Percentiles rank a stretch among this genome's conserved stretches.
phyloP scores from a whole-genome alignment of 2,329 filamentous ascomycete species.

The Plenodomus biglobosus region DNA sequence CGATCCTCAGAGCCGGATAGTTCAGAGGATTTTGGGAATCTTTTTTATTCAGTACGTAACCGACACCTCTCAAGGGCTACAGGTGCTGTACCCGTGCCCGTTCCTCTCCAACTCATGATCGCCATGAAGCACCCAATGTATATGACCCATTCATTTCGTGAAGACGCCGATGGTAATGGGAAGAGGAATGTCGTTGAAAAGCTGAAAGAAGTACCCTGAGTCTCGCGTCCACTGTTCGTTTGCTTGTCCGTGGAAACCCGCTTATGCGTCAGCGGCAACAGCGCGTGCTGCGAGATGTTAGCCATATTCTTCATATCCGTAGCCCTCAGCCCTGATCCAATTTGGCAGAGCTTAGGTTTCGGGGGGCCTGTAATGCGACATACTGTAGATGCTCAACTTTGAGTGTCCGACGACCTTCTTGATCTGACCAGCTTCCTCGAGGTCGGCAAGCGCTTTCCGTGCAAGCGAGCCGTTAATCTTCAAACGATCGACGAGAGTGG shows the following conservation, averaged over 20 bases:
- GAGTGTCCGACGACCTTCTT: constrained; percentile 96
- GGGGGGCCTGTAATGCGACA: constrained; percentile 41
- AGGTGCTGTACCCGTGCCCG: constrained; percentile 29
- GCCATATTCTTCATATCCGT: constrained; percentile 1
- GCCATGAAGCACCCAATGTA: constrained; percentile 36
- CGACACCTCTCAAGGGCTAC: constrained; percentile 29
- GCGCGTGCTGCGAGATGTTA: constrained; percentile 40
- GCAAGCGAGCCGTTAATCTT: constrained; percentile 99
- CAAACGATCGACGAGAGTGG: constrained; percentile 97
- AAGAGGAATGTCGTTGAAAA: constrained; percentile 41
- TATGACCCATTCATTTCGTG: constrained; percentile 36
- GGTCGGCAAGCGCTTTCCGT: constrained; percentile 81
- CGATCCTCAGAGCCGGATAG: constrained; percentile 1
- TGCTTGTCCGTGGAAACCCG: constrained; percentile 20
- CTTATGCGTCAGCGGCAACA: constrained; percentile 43
- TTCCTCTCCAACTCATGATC: constrained; percentile 36
- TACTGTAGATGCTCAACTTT: constrained; percentile 98
- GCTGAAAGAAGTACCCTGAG: constrained; percentile 31
- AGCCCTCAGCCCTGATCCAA: not conserved
- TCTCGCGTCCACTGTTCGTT: constrained; percentile 26
- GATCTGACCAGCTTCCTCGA: constrained; percentile 98
- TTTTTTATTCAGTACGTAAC: constrained; percentile 43
- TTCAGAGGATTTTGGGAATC: constrained; percentile 23
- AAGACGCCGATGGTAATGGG: constrained; percentile 41
- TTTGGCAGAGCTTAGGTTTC: not conserved